Evolutionary conservation across 1,284 basidiomycete species (phyloP), one percentile per base, ranked within the genome.

Genomic region (Cryptococcus sp.): DNA sequence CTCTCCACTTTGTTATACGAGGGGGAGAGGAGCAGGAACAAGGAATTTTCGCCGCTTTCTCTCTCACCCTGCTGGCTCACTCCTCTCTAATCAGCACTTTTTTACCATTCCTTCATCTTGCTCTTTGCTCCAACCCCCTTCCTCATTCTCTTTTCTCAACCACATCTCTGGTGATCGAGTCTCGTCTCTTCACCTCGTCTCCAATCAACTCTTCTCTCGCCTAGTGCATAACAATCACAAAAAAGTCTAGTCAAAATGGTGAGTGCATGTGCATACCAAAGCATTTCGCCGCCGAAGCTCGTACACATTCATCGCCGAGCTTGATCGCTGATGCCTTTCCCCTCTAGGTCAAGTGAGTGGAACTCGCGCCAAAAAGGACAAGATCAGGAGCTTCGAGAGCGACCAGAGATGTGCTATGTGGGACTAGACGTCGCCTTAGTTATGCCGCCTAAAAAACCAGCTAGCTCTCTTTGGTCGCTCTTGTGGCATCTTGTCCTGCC

Each of bases 231-330:
- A 2, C 29, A 34, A 61, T 60, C 51, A 49, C 44, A 58, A 58
- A 59, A 72, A 69, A 65, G 68, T 54, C 45, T 52, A 62, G 57
- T 54, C 67, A 76, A 73, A 68, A 76, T 76, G 74, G 74, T 76
- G 59, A 63, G 74, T 70, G 8, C n/a, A n/a, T n/a, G n/a, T n/a
- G n/a, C n/a, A 40, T 16, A 4, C 16, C 39, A 17, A 5, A n/a
- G 37, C 23, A 10, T 56, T 41, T 39, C 29, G 19, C 22, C 20
- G 34, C 20, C 34, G 8, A 46, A 22, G 2, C 23, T 25, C 44
- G 19, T 23, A 39, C 46, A 46, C 26, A 29, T 54, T 10, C 16
- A 23, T 17, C n/a, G 8, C 44, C 19, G 52, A 40, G 55, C 20
- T 45, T 75, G 62, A 72, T 65, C 48, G 46, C 16, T 47, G 22